These are phyloP conservation scores for Oryza rufipogon DNA, from an alignment of 176 grass and related monocot species.

Conservation along the genomic window DNA sequence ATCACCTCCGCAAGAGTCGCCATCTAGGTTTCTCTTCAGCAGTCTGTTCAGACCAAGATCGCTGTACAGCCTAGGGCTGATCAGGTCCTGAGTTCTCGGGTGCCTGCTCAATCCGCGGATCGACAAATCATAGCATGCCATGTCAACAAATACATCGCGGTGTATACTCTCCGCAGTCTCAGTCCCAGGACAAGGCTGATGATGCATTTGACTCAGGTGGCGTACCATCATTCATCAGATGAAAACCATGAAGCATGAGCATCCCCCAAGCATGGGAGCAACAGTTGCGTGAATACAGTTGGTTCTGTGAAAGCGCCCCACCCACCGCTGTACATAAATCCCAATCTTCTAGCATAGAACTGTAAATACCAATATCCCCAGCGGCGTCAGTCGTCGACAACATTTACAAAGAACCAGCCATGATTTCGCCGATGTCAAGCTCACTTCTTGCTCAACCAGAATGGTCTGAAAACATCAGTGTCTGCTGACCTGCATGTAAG, in stretches of 20 bases:
- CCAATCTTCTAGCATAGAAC: neutral
- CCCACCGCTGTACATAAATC: conserved; percentile 23
- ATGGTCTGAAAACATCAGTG: neutral
- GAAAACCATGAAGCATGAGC: conserved; percentile 18
- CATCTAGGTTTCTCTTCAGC: conserved; percentile 83
- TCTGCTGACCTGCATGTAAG: neutral
- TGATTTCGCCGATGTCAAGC: conserved; percentile 18
- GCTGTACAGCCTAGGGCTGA: conserved; percentile 55
- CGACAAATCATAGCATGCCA: neutral
- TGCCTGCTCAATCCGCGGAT: neutral
- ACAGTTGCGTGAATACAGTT: conserved; percentile 44
- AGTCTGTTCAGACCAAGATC: conserved; percentile 74
- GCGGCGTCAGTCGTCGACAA: neutral
- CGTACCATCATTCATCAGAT: conserved; percentile 22
- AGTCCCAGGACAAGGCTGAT: conserved; percentile 1
- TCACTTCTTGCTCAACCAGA: neutral
- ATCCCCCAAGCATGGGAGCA: conserved; percentile 31
- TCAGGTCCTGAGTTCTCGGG: conserved; percentile 45
- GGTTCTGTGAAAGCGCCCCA: conserved; percentile 19
- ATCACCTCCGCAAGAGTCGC: conserved; percentile 39
- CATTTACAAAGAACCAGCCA: neutral
- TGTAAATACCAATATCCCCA: conserved; percentile 23
- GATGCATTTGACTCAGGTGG: neutral
- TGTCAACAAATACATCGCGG: neutral
- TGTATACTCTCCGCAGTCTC: neutral